These are phyloP conservation scores for Botrytis medusae DNA, from an alignment of 2,329 filamentous ascomycete species.

Conservation along the genomic window DNA sequence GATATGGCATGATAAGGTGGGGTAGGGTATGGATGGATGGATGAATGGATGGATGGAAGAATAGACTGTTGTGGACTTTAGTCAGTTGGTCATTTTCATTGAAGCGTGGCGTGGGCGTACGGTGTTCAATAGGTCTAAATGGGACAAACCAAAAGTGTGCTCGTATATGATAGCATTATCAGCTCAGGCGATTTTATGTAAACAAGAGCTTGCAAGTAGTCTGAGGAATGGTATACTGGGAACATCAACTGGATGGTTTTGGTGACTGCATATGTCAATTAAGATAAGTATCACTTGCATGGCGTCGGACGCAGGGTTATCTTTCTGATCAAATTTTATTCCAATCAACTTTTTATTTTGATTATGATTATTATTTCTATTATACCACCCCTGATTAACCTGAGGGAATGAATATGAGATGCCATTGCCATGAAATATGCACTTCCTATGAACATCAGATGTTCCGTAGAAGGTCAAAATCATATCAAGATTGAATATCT, in stretches of 20 bases:
- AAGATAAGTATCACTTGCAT: not conserved
- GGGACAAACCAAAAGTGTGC: not conserved
- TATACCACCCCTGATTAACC: not conserved
- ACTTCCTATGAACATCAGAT: not conserved
- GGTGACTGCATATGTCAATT: not conserved
- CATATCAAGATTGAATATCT: not conserved
- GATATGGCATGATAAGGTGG: not conserved
- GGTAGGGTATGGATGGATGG: not conserved
- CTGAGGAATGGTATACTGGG: not conserved
- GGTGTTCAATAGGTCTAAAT: not conserved
- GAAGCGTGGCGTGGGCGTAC: constrained; percentile 4
- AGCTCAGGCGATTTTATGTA: not conserved
- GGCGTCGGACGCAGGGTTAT: not conserved
- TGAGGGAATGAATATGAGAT: not conserved
- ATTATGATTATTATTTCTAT: not conserved
- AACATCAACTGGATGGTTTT: not conserved
- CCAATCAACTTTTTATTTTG: not conserved
- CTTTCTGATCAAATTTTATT: not conserved
- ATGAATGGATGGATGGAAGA: not conserved
- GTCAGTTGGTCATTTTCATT: constrained; percentile 1
- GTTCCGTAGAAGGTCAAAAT: not conserved
- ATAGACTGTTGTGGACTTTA: not conserved
- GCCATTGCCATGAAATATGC: too few relatives aligned
- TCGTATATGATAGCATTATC: not conserved
- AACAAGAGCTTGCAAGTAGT: not conserved